Base-by-base conservation (phyloP, 148 eudicot species). In the Rhododendron simsii region DNA sequence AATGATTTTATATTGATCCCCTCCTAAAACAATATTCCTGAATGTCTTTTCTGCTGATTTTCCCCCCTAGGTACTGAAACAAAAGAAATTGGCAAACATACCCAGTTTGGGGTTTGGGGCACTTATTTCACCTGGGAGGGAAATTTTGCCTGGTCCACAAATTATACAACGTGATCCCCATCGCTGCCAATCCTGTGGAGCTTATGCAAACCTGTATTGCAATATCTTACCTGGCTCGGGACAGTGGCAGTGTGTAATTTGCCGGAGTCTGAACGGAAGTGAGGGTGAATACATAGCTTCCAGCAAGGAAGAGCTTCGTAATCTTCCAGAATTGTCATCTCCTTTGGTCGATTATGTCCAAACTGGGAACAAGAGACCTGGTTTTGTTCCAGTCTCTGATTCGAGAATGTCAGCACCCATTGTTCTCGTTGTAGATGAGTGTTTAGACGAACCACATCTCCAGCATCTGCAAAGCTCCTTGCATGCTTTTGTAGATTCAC, bases 231-330 rank as follows among this genome's bases (percentile, higher is more conserved):
- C 91, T 20, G 95, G 94, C 20, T 94, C 99, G 28, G 99, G 99
- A 35, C 98, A 96, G 86, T 96, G 99, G 99, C 98, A 96, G 84
- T 96, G 99, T 86, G 95, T 91, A 53, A 88, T 95, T 87, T 96
- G 99, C 83, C 86, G 94, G 77, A 89, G 88, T 78, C 87, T 96
- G 88, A 96, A 96, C 86, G 98, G 92, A 51, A 95, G 98, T 87
- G 95, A 96, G 37, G 96, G 98, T 20, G 98, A 95, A 90, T 96
- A 96, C 86, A 90, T 94, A 33, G 98, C 98, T 74, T 85, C 95
- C 6, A 93, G 93, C 91, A 93, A 92, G 88, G 96, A 93, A 86
- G 99, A 95, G 74, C 98, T 96, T 85, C 92, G 89, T 81, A 89
- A 83, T 87, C 90, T 95, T 48, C 98, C 96, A 11, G 99, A 96